Base-by-base conservation (phyloP, 106 monocot genomes). In the Dioscorea zingiberensis region DNA sequence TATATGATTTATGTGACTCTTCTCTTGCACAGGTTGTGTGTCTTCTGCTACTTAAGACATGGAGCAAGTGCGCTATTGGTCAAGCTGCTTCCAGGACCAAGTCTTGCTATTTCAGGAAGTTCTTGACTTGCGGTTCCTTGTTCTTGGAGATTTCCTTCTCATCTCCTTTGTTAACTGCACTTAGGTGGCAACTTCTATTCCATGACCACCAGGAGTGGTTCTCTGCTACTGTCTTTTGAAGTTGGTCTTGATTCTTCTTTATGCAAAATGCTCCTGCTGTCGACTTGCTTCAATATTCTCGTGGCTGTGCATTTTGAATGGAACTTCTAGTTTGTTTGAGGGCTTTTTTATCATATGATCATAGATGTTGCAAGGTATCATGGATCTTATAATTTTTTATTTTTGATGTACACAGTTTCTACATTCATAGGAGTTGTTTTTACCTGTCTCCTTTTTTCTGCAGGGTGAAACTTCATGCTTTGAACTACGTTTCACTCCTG, bases 141-240 rank as follows among this genome's bases (percentile, higher is more conserved):
- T 73, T 69, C 69, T 48, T 48, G 73, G 79, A 54, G 77, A 79
- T 65, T 88, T 78, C 74, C 81, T 85, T 71, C 77, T 81, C 68
- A 70, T 80, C 74, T 84, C 86, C 21, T 93, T 87, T 84, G 82
- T 89, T 65, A 93, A 93, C 63, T 88, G 75, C 46, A 99, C 93
- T 66, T 89, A 82, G 80, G 55, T 61, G 45, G 54, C 57, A 44
- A 54, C 55, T 55, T 24, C 65, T 73, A 65, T 75, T 83, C 55
- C 61, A 80, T 86, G 86, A 84, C 60, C 68, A 48, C 53, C 73
- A 67, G 66, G 56, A 56, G 55, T 67, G 62, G 57, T 64, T 71
- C 75, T 60, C 77, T 93, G 84, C 75, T 59, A 59, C 30, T 64
- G 56, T 63, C 55, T 74, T 60, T 65, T 79, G 71, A 82, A 76